Percentiles rank a stretch among this genome's conserved stretches.
Evolutionary conservation across 1,284 basidiomycete genomes (phyloP).

Genomic region (Trichosporon sp.): DNA sequence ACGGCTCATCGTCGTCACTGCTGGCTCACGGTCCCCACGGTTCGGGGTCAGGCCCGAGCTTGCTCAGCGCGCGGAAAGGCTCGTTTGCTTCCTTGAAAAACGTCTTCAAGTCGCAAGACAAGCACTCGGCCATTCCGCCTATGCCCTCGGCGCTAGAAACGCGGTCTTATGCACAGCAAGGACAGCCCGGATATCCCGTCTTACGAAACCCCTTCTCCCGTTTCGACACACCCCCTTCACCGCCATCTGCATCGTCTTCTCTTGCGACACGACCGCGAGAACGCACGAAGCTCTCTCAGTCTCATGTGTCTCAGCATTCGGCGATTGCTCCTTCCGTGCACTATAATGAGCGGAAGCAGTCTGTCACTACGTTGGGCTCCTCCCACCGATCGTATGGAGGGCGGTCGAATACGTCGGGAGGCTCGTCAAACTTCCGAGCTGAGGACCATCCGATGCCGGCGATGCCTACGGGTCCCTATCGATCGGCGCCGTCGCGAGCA

Average conservation of each 20-base stretch:
- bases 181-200: slow-evolving; percentile 34
- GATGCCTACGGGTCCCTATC: slow-evolving; percentile 34
- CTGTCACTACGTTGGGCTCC: slow-evolving; percentile 28
- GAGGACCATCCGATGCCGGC: slow-evolving; percentile 39
- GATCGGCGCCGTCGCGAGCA: slow-evolving; percentile 32
- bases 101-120: slow-evolving; percentile 61
- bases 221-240: slow-evolving; percentile 33
- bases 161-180: slow-evolving; percentile 15
- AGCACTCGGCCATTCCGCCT: slow-evolving; percentile 27
- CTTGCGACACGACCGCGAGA: neutral
- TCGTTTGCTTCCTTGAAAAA: slow-evolving; percentile 79
- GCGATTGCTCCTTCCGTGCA: neutral
- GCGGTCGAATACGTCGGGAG: slow-evolving; percentile 35
- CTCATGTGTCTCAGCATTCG: slow-evolving; percentile 6
- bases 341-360: slow-evolving; percentile 31
- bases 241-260: slow-evolving; percentile 13
- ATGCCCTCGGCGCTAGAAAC: slow-evolving; percentile 28
- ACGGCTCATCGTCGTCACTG: slow-evolving; percentile 49
- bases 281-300: neutral
- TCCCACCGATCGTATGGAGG: slow-evolving; percentile 36
- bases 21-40: slow-evolving; percentile 21
- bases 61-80: slow-evolving; percentile 61
- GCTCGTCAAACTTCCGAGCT: slow-evolving; percentile 35
- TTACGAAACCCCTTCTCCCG: slow-evolving; percentile 44
- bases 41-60: slow-evolving; percentile 15